Conservation (phyloP, 2,329 filamentous ascomycete species). For the Orbilia javanica region DNA sequence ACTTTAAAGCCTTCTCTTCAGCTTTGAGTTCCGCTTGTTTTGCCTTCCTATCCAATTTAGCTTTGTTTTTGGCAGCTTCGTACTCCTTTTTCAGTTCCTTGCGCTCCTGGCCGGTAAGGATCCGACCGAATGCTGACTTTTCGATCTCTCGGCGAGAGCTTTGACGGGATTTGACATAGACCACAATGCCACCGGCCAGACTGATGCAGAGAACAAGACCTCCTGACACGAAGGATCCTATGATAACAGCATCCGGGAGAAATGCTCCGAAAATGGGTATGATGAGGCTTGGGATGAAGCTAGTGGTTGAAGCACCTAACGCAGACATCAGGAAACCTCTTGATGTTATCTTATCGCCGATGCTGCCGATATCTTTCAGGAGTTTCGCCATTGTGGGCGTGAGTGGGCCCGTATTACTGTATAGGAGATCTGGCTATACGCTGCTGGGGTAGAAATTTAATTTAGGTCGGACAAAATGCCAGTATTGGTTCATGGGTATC, state of each 20-base stretch:
- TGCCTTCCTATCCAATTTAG: constrained; percentile 35
- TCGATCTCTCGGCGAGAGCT: constrained; percentile 48
- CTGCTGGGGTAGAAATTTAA: no score
- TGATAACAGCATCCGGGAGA: constrained; percentile 2
- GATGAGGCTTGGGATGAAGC: neutral
- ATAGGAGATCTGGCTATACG: no score
- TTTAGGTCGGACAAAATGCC: neutral
- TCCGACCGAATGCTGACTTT: constrained; percentile 49
- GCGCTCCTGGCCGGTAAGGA: constrained; percentile 44
- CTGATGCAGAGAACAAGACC: constrained; percentile 3
- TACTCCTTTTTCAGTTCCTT: constrained; percentile 32
- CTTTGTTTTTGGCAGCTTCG: constrained; percentile 33
- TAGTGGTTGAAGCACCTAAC: neutral
- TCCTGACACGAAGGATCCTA: constrained; percentile 14
- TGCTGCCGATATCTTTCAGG: neutral
- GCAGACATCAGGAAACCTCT: constrained; percentile 21
- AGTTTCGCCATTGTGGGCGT: neutral
- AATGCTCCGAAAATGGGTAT: neutral
- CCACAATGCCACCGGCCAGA: constrained; percentile 6
- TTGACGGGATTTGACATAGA: constrained; percentile 51
- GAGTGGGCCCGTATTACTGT: no score
- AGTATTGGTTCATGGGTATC: neutral
- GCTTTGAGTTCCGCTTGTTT: constrained; percentile 26
- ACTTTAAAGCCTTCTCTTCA: constrained; percentile 32
- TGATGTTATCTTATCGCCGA: constrained; percentile 5